Evolutionary conservation across 805 yeast genomes (phyloP), one percentile per base, ranked within the genome.

Genomic region (Candida pseudofarinosa): DNA sequence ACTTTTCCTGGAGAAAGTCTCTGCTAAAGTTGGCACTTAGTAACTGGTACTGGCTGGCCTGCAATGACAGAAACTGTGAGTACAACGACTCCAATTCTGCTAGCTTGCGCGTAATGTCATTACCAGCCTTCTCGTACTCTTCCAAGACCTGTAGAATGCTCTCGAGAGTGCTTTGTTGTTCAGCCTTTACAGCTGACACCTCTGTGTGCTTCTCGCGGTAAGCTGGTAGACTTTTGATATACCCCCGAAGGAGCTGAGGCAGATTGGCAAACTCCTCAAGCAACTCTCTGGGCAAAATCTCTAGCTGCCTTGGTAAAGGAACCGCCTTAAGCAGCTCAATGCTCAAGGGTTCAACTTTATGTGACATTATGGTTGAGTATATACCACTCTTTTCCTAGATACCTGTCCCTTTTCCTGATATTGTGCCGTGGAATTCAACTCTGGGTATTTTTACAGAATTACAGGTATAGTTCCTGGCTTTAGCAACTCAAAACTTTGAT

Each of bases 41-140:
- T 20, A 68, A 55, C 46, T 67, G 67, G 54, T 68, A 68, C 53
- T 69, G 74, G 28, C 46, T 51, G 12, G 67, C 60, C 45, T 70
- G 73, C 35, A 65, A 49, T 41, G 55, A 54, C 17, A 56, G 44
- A 48, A 67, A 70, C 45, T 69, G 67, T 20, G 53, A 55, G 47
- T 63, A 64, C 4, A 58, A 45, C 12, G 41, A 39, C 16, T 56
- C 55, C n/a, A 68, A 49, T 14, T 51, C 45, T 10, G 44, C 43
- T 4, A 63, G 47, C 40, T 60, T 63, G 23, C 46, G 51, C 19
- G 48, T 46, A 16, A 70, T 69, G 17, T 40, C 47, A 2, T 36
- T 40, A 5, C 60, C 41, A 15, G 58, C 41, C 10, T 44, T 37
- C 10, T 47, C 43, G 48, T 66, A 66, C 8, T 61, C 38, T 13